A percentile compares a stretch with the other conserved stretches of the same genome.
phyloP scores from a whole-genome alignment of 495 filamentous ascomycete genomes.

The Hypoxylon fragiforme region DNA sequence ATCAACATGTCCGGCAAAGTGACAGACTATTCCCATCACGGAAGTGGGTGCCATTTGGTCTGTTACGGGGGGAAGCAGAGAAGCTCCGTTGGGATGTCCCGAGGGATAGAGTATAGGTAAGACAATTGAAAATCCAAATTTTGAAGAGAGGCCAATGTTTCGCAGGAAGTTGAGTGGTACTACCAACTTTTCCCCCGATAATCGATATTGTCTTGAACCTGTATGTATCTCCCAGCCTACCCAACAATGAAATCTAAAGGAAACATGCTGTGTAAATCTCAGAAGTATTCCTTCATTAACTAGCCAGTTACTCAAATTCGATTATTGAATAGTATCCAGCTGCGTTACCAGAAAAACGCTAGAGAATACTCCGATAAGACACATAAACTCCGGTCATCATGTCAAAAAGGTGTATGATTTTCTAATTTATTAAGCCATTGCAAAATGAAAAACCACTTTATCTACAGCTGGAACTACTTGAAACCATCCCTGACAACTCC shows the following conservation, averaged over 20 bases:
- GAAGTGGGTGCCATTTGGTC: neutral
- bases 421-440: neutral
- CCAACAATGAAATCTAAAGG: too few species aligned
- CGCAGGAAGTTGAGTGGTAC: too few species aligned
- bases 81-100: constrained; percentile 4
- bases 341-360: too few species aligned
- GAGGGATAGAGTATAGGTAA: neutral
- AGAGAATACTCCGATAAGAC: neutral
- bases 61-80: neutral
- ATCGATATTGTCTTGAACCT: too few species aligned
- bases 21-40: neutral
- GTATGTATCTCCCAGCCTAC: neutral
- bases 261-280: too few species aligned
- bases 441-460: neutral
- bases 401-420: neutral
- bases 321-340: neutral
- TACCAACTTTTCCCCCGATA: too few species aligned
- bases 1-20: neutral
- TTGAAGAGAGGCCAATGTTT: neutral
- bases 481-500: constrained; percentile 1
- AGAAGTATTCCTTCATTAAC: too few species aligned
- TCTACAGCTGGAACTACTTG: neutral
- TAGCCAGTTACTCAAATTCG: neutral
- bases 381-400: neutral
- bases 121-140: neutral